Evolutionary conservation across 2,329 filamentous ascomycete species (phyloP).

Genomic region (Fusarium palustre): DNA sequence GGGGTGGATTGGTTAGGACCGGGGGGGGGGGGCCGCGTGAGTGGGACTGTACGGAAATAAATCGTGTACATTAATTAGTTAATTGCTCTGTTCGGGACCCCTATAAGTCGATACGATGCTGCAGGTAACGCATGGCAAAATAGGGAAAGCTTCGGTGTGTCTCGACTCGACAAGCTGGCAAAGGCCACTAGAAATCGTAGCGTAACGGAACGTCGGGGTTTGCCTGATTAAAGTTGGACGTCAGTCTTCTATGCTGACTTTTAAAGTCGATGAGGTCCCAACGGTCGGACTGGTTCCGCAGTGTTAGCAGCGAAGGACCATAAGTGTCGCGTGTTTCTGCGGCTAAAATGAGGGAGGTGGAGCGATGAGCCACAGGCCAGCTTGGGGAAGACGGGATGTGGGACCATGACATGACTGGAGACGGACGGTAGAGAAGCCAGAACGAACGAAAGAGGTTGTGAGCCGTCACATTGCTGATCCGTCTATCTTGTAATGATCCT

Average conservation of each 20-base stretch:
- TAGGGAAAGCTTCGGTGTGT: slow-evolving; percentile 7
- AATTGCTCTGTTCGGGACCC: slow-evolving; percentile 39
- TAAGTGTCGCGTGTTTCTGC: slow-evolving; percentile 48
- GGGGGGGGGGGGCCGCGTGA: slow-evolving; percentile 34
- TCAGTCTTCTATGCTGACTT: slow-evolving; percentile 5
- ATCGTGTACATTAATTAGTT: slow-evolving; percentile 33
- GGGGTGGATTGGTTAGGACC: slow-evolving; percentile 41
- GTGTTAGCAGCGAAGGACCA: slow-evolving; percentile 41
- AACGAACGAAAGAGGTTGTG: slow-evolving; percentile 30
- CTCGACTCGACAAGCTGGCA: slow-evolving; percentile 10
- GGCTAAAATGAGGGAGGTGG: slow-evolving; percentile 45
- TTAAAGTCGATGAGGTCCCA: slow-evolving; percentile 34
- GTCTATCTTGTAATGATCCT: slow-evolving; percentile 20
- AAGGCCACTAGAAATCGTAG: slow-evolving; percentile 14
- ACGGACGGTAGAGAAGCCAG: slow-evolving; percentile 24
- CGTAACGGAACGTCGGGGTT: slow-evolving; percentile 18
- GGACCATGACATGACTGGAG: slow-evolving; percentile 38
- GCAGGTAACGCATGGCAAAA: slow-evolving; percentile 42
- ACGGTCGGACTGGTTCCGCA: slow-evolving; percentile 37
- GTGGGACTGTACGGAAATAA: slow-evolving; percentile 41
- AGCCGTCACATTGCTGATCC: slow-evolving; percentile 24
- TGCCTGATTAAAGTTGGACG: neutral
- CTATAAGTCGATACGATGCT: slow-evolving; percentile 36
- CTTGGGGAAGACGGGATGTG: slow-evolving; percentile 46
- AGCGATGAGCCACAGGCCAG: slow-evolving; percentile 42